phyloP scores from a whole-genome alignment of 2,329 filamentous ascomycete species.

The Spiromastix sp. region DNA sequence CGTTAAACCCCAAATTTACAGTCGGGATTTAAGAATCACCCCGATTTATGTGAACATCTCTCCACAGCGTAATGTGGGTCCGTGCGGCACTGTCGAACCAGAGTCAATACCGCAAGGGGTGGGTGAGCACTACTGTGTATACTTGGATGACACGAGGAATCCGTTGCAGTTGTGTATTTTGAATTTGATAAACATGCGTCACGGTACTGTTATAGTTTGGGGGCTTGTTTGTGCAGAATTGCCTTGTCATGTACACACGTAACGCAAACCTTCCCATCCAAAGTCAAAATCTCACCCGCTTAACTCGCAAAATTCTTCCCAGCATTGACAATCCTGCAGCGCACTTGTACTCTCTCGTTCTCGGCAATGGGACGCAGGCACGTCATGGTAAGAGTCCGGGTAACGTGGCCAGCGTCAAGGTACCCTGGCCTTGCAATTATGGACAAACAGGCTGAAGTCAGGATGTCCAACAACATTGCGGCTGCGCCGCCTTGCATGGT shows the following conservation, averaged over 20 bases:
- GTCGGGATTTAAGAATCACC: no score
- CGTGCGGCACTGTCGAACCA: no score
- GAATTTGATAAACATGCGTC: no score
- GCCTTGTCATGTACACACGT: constrained; percentile 3
- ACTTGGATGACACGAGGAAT: no score
- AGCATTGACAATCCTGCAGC: constrained; percentile 47
- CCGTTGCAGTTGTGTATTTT: no score
- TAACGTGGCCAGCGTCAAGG: constrained; percentile 53
- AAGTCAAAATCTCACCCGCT: constrained; percentile 44
- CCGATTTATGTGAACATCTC: no score
- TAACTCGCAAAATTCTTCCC: constrained; percentile 46
- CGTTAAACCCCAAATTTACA: no score
- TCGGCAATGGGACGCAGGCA: constrained; percentile 53
- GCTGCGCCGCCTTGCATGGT: constrained; percentile 77
- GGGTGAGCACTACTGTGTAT: no score
- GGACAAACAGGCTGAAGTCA: constrained; percentile 49
- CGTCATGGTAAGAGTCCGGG: constrained; percentile 54
- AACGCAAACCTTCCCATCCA: constrained; percentile 33
- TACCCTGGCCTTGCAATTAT: constrained; percentile 53
- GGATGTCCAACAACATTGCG: constrained; percentile 56
- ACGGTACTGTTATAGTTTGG: no score
- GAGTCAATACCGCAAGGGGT: no score
- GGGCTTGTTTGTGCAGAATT: no score
- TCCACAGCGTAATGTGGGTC: no score
- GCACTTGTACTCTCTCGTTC: constrained; percentile 42